Evolutionary conservation across 1,284 basidiomycete genomes (phyloP), one percentile per base, ranked within the genome.

Genomic region (Puccinia brachypodii): DNA sequence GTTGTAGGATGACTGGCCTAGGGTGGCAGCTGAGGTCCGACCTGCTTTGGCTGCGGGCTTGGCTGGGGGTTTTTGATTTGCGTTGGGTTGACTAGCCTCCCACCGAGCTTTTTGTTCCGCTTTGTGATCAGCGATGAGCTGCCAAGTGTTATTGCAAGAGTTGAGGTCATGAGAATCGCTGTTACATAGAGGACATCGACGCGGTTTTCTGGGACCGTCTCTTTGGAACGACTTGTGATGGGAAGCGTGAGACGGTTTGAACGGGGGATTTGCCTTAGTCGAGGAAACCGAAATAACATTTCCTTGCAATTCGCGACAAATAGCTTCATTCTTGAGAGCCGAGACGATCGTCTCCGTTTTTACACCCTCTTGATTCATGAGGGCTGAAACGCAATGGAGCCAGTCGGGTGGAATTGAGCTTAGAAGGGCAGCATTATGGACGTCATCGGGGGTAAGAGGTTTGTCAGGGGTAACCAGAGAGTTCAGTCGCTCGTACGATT

Each of bases 321-420:
- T 16, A 4, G 13, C 8, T 28, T 73, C 42, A 11, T 33, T 42
- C 28, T 73, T 73, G 69, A 73, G 69, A 50, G 33, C 69, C 36
- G 16, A 4, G 22, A 50, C 42, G 16, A 73, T 73, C 38, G 42
- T 9, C 19, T 73, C 28, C 16, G 69, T n/a, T 6, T 36, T 19
- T 8, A 73, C 33, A 22, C 50, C 38, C 4, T 7, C 4, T 28
- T 73, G 6, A n/a, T 73, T 73, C 69, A 73, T 73, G 69, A 73
- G 69, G 11, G 69, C 42, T 9, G 69, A 73, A 4, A 73, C 69
- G 28, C 69, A 73, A 25, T 50, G n/a, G 9, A 73, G 13, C 69
- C 69, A 73, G 69, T 73, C 42, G 11, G 7, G 22, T 8, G 69
- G 69, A 19, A 73, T 7, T 8, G 69, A 73, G 47, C 47, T 11